Conservation (phyloP, 2,329 filamentous ascomycete genomes). For the Aphanocladium album region DNA sequence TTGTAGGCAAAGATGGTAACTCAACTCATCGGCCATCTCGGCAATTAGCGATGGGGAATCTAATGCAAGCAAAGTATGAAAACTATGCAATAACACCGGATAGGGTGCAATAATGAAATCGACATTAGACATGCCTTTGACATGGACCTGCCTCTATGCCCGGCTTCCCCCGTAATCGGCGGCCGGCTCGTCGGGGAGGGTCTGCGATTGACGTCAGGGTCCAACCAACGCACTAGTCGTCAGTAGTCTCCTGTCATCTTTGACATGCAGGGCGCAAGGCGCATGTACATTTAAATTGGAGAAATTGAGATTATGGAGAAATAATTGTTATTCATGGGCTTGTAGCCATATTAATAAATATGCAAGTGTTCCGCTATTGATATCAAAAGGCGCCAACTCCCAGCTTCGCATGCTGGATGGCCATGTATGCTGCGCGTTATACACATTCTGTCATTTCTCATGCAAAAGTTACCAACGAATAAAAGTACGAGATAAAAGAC, state of each 20-base stretch:
- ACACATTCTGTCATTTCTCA: conserved; percentile 7
- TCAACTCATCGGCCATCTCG: no score
- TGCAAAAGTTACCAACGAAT: not conserved
- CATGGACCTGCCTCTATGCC: no score
- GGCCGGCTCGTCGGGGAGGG: not conserved
- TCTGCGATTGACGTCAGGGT: not conserved
- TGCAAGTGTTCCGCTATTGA: conserved; percentile 5
- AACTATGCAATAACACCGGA: no score
- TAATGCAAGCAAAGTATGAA: no score
- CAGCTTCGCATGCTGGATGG: not conserved
- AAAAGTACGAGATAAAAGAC: not conserved
- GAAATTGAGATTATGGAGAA: not conserved
- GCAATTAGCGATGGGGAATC: no score
- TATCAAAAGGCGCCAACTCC: not conserved
- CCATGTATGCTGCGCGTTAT: not conserved
- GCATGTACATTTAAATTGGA: no score
- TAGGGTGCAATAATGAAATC: no score
- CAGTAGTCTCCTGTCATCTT: not conserved
- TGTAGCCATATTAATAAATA: conserved; percentile 1
- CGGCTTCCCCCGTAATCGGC: no score
- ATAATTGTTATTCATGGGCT: not conserved
- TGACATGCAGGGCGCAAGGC: not conserved
- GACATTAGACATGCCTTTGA: no score
- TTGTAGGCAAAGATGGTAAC: no score
- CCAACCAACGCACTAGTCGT: no score